These are phyloP conservation scores for Chaetomiaceae sp. DNA, from an alignment of 2,329 filamentous ascomycete genomes.

Conservation along the genomic window DNA sequence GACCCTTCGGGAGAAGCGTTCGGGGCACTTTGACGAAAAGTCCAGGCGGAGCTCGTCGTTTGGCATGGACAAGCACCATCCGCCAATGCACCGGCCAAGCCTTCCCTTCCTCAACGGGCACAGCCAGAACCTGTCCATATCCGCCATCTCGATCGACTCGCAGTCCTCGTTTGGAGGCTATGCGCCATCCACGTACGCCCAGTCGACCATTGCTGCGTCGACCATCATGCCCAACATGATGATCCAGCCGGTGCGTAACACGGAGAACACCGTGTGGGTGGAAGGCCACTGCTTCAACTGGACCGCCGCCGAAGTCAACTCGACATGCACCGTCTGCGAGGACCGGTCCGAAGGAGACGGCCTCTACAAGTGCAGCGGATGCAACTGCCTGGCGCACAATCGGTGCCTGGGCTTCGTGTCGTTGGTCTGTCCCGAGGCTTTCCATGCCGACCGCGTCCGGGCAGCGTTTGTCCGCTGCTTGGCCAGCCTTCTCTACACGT, in stretches of 20 bases:
- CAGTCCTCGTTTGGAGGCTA: constrained; percentile 71
- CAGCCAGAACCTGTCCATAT: constrained; percentile 55
- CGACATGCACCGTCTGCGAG: constrained; percentile 69
- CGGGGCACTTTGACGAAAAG: constrained; percentile 76
- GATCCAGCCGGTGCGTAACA: constrained; percentile 72
- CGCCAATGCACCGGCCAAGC: constrained; percentile 61
- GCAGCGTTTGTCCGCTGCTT: constrained; percentile 62
- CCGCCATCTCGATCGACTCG: constrained; percentile 57
- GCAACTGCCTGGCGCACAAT: constrained; percentile 53
- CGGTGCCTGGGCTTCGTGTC: constrained; percentile 60
- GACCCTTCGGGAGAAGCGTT: constrained; percentile 88
- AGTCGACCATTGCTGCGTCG: constrained; percentile 79
- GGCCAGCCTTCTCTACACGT: constrained; percentile 63
- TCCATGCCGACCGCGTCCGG: constrained; percentile 57
- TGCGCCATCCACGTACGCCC: constrained; percentile 77
- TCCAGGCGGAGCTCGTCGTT: constrained; percentile 93
- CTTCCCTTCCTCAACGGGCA: constrained; percentile 69
- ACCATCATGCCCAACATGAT: constrained; percentile 84
- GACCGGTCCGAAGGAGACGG: constrained; percentile 69
- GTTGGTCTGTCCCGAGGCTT: constrained; percentile 59
- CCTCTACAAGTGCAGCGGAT: constrained; percentile 69
- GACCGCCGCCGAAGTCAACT: constrained; percentile 53
- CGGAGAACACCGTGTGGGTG: constrained; percentile 75
- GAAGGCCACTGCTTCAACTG: constrained; percentile 79
- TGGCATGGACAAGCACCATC: constrained; percentile 66